Conservation (phyloP, 2,329 filamentous ascomycete genomes). For the Orbilia oligospora region DNA sequence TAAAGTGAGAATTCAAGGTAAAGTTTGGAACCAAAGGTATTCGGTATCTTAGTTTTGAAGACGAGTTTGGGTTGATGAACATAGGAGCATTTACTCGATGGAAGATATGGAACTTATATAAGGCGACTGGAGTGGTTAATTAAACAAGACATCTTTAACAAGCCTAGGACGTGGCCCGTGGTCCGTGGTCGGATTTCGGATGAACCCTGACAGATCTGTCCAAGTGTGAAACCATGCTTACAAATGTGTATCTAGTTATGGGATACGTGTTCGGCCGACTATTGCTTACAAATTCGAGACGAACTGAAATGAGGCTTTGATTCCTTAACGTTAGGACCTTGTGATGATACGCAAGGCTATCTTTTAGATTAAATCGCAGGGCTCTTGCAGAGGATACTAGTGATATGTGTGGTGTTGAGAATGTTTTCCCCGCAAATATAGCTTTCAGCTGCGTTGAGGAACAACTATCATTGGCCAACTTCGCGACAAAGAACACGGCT, state of each 20-base stretch:
- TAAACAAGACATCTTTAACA: background rate
- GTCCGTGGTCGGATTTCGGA: conserved; percentile 20
- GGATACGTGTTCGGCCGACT: conserved; percentile 33
- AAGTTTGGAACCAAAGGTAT: background rate
- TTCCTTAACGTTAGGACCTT: conserved; percentile 27
- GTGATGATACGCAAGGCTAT: background rate
- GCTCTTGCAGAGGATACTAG: background rate
- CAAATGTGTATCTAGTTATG: conserved; percentile 9
- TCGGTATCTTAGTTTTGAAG: background rate
- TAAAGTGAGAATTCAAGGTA: background rate
- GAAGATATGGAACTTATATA: background rate
- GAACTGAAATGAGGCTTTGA: background rate
- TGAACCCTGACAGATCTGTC: background rate
- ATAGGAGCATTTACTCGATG: background rate
- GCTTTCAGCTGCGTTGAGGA: background rate
- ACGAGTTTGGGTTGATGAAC: background rate
- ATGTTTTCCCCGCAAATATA: conserved; percentile 15
- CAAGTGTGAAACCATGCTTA: conserved; percentile 35
- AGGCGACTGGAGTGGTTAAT: background rate
- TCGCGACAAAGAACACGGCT: background rate
- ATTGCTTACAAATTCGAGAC: conserved; percentile 35
- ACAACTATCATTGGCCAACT: background rate
- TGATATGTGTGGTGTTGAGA: conserved; percentile 18
- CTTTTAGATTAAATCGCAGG: background rate
- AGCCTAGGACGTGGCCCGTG: background rate